Evolutionary conservation across 768 basidiomycete species (phyloP), one percentile per base, ranked within the genome.

Genomic region (Rhizopogon roseolus): DNA sequence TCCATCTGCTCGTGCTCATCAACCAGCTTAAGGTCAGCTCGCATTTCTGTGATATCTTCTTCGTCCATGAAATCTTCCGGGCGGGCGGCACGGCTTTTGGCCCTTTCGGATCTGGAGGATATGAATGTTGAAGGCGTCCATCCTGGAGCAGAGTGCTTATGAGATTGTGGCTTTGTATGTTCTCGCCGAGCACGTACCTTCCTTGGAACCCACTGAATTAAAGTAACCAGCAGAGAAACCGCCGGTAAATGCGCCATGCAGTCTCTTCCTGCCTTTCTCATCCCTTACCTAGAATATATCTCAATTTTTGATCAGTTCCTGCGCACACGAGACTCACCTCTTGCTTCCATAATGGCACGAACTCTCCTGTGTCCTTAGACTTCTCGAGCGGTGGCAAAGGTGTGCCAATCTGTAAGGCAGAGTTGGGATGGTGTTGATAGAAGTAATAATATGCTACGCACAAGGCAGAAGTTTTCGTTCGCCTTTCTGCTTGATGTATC

Each of bases 11-110:
- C 89, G 11, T 86, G 85, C 37, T 86, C 88, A 63, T 90, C 87
- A 4, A 93, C 81, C 8, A 97, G 67, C 17, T 79, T 82, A 60
- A 85, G 77, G 59, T 81, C 82, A 39, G 93, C 91, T 34, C 79
- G 81, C 55, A 89, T 68, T 57, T 92, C 92, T 42, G 89, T 84
- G 14, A 98, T 74, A 67, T 98, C 97, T 71, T 99, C 97, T 41
- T 98, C 97, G 71, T 99, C 97, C 97, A 99, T 98, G 66, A 92
- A 98, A 66, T 97, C 93, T 69, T 96, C 92, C 0, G 93, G 87
- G 32, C 79, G 78, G n/a, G 77, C 71, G 2, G 70, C 71, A 60
- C 81, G 77, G 60, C 80, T 69, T 29, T 86, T 86, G 43, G 82
- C 82, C 45, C 94, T 82, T 41, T 90, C 88, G 28, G 66, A 70